phyloP scores from a whole-genome alignment of 2,329 filamentous ascomycete species.

The Aspergillus hortae region DNA sequence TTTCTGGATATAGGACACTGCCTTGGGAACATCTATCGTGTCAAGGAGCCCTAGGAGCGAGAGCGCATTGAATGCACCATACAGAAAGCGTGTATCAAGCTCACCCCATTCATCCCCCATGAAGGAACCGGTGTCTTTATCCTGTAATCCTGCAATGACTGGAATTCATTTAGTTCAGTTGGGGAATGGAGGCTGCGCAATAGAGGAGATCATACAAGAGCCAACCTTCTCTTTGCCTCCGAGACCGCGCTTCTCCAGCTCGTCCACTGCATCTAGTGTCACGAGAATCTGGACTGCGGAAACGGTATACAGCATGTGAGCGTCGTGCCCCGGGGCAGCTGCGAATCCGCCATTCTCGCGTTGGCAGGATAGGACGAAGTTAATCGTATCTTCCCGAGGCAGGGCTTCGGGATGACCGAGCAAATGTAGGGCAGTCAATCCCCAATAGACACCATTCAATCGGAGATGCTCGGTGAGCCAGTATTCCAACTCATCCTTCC shows the following conservation, averaged over 20 bases:
- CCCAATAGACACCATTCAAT: slow-evolving; percentile 96
- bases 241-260: slow-evolving; percentile 68
- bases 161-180: slow-evolving; percentile 22
- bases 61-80: slow-evolving; percentile 82
- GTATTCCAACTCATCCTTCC: slow-evolving; percentile 93
- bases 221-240: slow-evolving; percentile 69
- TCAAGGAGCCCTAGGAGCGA: slow-evolving; percentile 74
- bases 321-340: slow-evolving; percentile 88
- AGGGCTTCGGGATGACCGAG: slow-evolving; percentile 77
- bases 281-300: slow-evolving; percentile 92
- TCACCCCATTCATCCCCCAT: slow-evolving; percentile 96
- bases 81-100: slow-evolving; percentile 90
- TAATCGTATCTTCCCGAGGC: slow-evolving; percentile 73
- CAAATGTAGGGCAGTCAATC: slow-evolving; percentile 81
- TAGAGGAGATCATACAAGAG: slow-evolving; percentile 67
- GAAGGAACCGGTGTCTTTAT: slow-evolving; percentile 78
- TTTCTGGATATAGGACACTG: slow-evolving; percentile 71
- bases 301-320: slow-evolving; percentile 93
- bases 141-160: slow-evolving; percentile 81
- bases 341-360: slow-evolving; percentile 87
- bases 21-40: slow-evolving; percentile 73
- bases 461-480: slow-evolving; percentile 97
- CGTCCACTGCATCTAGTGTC: slow-evolving; percentile 77
- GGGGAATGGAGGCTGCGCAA: slow-evolving; percentile 3
- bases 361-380: slow-evolving; percentile 95